Percentiles rank a stretch among this genome's conserved stretches.
phyloP scores from a whole-genome alignment of 352 stramenopile genomes.

The Phytophthora sp. region DNA sequence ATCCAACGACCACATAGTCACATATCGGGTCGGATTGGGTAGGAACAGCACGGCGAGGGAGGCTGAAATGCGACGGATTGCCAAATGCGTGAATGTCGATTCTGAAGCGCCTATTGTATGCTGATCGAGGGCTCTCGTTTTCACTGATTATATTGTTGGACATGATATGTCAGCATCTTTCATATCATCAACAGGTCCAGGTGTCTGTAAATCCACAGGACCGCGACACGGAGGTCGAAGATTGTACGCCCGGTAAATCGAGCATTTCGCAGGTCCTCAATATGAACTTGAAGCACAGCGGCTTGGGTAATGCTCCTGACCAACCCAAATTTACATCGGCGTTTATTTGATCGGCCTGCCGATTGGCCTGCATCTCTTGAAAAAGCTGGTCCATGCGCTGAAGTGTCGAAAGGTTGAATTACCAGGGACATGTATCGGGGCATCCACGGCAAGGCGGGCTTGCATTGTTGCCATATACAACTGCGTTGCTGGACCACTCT shows the following conservation, averaged over 20 bases:
- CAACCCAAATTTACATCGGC: conserved; percentile 1
- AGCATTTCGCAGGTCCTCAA: conserved; percentile 2
- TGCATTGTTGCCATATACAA: conserved; percentile 18
- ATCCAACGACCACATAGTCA: no score
- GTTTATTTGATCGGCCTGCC: neutral
- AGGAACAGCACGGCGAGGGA: no score
- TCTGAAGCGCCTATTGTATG: no score
- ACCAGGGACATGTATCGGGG: conserved; percentile 7
- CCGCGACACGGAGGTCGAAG: conserved; percentile 11
- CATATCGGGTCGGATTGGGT: no score
- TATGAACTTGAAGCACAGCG: neutral
- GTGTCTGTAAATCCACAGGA: conserved; percentile 3
- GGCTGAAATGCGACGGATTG: no score
- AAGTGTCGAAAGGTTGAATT: conserved; percentile 19
- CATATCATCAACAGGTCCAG: conserved; percentile 1
- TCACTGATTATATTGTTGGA: no score
- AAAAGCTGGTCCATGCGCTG: conserved; percentile 6
- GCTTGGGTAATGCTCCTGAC: neutral
- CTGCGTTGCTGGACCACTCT: neutral
- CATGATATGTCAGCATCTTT: conserved; percentile 12
- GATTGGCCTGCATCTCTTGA: neutral
- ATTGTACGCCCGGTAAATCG: conserved; percentile 3
- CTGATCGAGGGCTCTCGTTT: no score
- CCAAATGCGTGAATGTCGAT: no score
- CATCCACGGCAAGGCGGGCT: conserved; percentile 1